phyloP scores from a whole-genome alignment of 1,284 basidiomycete genomes.

The Veloporphyrellus conicus region DNA sequence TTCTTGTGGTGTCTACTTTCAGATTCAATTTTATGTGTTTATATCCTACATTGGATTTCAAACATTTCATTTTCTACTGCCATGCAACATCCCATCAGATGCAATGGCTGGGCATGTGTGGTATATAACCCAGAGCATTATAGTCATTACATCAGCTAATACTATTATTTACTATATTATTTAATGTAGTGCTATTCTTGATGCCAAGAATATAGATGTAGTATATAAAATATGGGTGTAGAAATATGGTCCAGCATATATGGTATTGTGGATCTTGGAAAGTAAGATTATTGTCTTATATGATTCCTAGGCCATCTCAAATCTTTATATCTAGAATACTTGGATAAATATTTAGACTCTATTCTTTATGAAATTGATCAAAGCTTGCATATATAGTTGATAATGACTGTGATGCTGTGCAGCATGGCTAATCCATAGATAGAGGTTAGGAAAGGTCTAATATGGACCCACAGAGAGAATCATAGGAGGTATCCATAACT shows the following conservation, averaged over 20 bases:
- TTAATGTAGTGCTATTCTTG: too few relatives aligned
- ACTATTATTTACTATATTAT: too few relatives aligned
- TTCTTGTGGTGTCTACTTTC: too few relatives aligned
- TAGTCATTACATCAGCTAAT: too few relatives aligned
- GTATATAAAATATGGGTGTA: conserved; percentile 18
- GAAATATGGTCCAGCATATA: conserved; percentile 1
- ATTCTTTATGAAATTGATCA: conserved; percentile 37
- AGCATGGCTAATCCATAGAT: neutral
- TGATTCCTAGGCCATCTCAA: conserved; percentile 39
- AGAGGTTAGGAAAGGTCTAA: conserved; percentile 12
- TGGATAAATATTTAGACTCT: conserved; percentile 43
- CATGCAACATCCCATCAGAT: too few relatives aligned
- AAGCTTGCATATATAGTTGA: conserved; percentile 38
- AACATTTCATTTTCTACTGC: too few relatives aligned
- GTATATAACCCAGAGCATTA: too few relatives aligned
- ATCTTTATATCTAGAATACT: conserved; percentile 36
- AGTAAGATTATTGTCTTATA: conserved; percentile 28
- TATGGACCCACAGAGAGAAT: conserved; percentile 13
- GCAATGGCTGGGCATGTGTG: too few relatives aligned
- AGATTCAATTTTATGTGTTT: too few relatives aligned
- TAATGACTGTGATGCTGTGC: too few relatives aligned
- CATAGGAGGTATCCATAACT: conserved; percentile 7
- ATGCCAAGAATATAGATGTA: neutral
- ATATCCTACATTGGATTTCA: too few relatives aligned
- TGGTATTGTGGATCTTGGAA: conserved; percentile 41